These are phyloP conservation scores for Chrysosporium queenslandicum DNA, from an alignment of 2,329 filamentous ascomycete species.

Conservation along the genomic window DNA sequence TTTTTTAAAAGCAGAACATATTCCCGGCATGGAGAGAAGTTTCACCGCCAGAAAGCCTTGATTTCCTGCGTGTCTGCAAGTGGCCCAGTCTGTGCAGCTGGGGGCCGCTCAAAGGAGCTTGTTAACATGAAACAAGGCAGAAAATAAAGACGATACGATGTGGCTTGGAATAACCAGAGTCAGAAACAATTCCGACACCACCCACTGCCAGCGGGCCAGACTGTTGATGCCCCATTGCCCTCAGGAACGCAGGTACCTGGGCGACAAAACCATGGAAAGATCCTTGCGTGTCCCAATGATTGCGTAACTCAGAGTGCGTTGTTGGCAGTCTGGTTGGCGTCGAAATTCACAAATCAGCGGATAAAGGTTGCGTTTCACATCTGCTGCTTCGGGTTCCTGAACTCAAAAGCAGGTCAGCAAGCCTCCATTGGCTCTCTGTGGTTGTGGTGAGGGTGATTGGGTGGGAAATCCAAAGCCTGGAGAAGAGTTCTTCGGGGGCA, in stretches of 20 bases:
- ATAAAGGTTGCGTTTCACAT: slow-evolving; percentile 4
- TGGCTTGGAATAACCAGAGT: background rate
- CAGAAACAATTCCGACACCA: too few species aligned
- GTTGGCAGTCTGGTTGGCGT: background rate
- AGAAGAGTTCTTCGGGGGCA: background rate
- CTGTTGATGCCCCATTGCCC: background rate
- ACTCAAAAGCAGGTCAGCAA: background rate
- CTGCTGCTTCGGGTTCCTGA: slow-evolving; percentile 2
- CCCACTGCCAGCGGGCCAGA: too few species aligned
- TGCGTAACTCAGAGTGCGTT: background rate
- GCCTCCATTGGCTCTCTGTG: background rate
- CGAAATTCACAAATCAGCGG: slow-evolving; percentile 3
- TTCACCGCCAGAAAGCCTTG: background rate
- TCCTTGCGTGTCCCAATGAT: slow-evolving; percentile 1
- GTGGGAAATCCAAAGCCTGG: background rate
- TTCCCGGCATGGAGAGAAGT: background rate
- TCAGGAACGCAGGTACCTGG: background rate
- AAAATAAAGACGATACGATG: background rate
- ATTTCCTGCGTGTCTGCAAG: too few species aligned
- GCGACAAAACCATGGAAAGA: slow-evolving; percentile 3
- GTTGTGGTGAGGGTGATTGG: background rate
- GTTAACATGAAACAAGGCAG: background rate
- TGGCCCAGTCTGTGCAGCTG: too few species aligned
- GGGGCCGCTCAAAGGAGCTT: background rate
- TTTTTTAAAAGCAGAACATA: too few species aligned